Percentiles rank a stretch among this genome's conserved stretches.
Evolutionary conservation across 495 filamentous ascomycete species (phyloP).

Genomic region (Parachaetomium inaequale): DNA sequence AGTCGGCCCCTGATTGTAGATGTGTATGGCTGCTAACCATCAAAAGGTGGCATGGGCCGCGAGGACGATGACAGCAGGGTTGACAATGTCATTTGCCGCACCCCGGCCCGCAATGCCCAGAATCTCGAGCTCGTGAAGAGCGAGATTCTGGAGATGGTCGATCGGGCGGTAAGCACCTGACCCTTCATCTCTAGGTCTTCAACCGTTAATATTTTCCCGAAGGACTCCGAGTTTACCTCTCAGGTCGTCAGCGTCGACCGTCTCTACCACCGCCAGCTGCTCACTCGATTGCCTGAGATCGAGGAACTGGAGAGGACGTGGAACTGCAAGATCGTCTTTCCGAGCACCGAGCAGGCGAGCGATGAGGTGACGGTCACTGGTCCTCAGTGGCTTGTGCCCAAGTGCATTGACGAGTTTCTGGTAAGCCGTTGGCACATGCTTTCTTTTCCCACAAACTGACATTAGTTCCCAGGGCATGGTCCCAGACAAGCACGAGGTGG

Average conservation of each 20-base stretch:
- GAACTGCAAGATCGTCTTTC: conserved; percentile 98
- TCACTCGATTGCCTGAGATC: conserved; percentile 79
- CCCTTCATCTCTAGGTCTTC: neutral
- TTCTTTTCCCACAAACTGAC: neutral
- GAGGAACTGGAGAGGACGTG: conserved; percentile 96
- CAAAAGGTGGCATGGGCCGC: conserved; percentile 72
- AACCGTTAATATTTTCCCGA: conserved; percentile 10
- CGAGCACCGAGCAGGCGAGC: conserved; percentile 93
- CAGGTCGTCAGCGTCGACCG: conserved; percentile 91
- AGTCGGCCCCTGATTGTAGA: neutral
- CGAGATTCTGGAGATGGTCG: conserved; percentile 99
- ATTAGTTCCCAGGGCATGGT: conserved; percentile 70
- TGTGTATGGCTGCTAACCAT: neutral
- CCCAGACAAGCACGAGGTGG: conserved; percentile 87
- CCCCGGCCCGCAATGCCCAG: conserved; percentile 92
- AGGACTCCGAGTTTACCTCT: conserved; percentile 93
- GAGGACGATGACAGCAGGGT: conserved; percentile 98
- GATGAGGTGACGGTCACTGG: conserved; percentile 93
- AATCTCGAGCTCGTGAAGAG: conserved; percentile 95
- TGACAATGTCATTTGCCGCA: conserved; percentile 98
- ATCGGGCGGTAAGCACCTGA: conserved; percentile 67
- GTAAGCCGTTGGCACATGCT: conserved; percentile 39
- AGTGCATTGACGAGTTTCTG: conserved; percentile 90
- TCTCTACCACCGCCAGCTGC: conserved; percentile 88
- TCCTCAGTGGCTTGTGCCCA: conserved; percentile 94